Percentiles rank a stretch among this genome's conserved stretches.
Conservation (phyloP, 371 early-diverging fungal genomes). For the Syncephalastrum contaminatum region DNA sequence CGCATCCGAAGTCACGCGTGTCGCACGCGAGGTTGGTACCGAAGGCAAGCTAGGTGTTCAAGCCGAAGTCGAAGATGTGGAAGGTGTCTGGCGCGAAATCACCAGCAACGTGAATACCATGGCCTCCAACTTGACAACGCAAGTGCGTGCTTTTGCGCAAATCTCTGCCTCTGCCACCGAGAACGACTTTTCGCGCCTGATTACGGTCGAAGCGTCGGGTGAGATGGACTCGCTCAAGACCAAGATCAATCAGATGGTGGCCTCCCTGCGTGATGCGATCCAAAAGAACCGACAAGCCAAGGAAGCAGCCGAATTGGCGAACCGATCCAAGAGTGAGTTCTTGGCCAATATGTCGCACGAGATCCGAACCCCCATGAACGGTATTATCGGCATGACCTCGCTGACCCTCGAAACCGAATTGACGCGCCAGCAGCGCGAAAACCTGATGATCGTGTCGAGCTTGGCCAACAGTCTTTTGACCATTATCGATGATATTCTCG, state of each 20-base stretch:
- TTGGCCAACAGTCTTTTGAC: slow-evolving; percentile 62
- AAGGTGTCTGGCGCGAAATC: slow-evolving; percentile 50
- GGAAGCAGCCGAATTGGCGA: slow-evolving; percentile 48
- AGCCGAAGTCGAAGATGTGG: slow-evolving; percentile 41
- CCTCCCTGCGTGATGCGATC: slow-evolving; percentile 61
- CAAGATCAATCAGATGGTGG: slow-evolving; percentile 69
- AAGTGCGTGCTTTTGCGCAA: slow-evolving; percentile 58
- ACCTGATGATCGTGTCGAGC: slow-evolving; percentile 63
- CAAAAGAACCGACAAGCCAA: slow-evolving; percentile 59
- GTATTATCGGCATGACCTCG: slow-evolving; percentile 66
- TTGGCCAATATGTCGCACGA: slow-evolving; percentile 71
- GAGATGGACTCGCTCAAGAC: slow-evolving; percentile 72
- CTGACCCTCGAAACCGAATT: slow-evolving; percentile 59
- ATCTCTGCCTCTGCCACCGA: slow-evolving; percentile 56
- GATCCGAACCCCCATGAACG: slow-evolving; percentile 56
- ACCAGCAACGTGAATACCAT: slow-evolving; percentile 50
- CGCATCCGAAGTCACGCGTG: slow-evolving; percentile 37
- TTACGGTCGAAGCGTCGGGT: slow-evolving; percentile 64
- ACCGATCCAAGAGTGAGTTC: slow-evolving; percentile 68
- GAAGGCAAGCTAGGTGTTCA: slow-evolving; percentile 43
- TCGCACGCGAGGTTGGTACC: slow-evolving; percentile 51
- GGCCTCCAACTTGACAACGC: slow-evolving; percentile 47
- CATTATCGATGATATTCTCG: slow-evolving; percentile 74
- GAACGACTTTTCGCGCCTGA: slow-evolving; percentile 59
- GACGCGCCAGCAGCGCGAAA: slow-evolving; percentile 68